phyloP scores from a whole-genome alignment of 805 yeast genomes.

The Wickerhamiella lipophila region DNA sequence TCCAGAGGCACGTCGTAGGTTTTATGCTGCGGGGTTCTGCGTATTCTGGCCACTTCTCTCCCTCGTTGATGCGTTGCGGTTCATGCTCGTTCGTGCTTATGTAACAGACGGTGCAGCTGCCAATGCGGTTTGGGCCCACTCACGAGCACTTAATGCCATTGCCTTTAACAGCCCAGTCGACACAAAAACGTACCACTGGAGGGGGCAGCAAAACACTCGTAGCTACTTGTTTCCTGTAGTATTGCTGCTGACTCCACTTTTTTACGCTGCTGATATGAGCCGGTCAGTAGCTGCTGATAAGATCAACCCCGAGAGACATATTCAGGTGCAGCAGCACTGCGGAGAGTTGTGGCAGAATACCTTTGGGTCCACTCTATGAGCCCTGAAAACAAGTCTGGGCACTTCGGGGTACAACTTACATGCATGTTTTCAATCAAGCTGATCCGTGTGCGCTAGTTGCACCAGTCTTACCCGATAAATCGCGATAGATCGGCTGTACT shows the following conservation, averaged over 20 bases:
- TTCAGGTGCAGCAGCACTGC: background rate
- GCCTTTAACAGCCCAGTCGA: background rate
- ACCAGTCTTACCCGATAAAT: too few relatives aligned
- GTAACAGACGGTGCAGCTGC: conserved; percentile 6
- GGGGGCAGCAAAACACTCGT: conserved; percentile 1
- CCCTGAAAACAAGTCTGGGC: too few relatives aligned
- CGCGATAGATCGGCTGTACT: too few relatives aligned
- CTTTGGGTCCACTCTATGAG: background rate
- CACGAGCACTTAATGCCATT: conserved; percentile 1
- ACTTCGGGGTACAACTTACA: too few relatives aligned
- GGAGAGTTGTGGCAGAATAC: background rate
- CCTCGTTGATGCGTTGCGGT: conserved; percentile 8
- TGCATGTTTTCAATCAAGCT: too few relatives aligned
- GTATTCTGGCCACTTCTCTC: conserved; percentile 1
- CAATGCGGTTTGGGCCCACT: conserved; percentile 5
- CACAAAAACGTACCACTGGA: background rate
- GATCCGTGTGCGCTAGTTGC: too few relatives aligned
- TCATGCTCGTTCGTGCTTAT: conserved; percentile 9
- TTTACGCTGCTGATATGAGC: conserved; percentile 10
- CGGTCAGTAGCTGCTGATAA: conserved; percentile 3
- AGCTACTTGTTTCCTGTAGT: conserved; percentile 2
- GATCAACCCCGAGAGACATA: background rate
- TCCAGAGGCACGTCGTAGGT: conserved; percentile 4
- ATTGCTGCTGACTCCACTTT: conserved; percentile 4
- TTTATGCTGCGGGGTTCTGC: background rate